Conservation (phyloP, 192 early-diverging fungal genomes). For the Entomortierella parvispora region DNA sequence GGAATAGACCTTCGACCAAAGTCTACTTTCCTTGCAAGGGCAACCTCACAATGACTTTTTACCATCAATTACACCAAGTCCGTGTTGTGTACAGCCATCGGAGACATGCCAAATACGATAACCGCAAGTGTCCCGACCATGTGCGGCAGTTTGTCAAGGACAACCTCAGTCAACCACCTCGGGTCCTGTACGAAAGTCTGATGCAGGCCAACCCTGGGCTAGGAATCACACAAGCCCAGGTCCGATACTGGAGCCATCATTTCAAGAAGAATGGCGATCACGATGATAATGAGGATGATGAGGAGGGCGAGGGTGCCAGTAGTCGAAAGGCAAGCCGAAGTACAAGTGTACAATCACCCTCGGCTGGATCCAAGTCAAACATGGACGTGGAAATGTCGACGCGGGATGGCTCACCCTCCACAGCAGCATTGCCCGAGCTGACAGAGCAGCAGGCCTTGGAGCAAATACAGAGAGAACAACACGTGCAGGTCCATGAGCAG, state of each 20-base stretch:
- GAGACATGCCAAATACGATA: slow-evolving; percentile 46
- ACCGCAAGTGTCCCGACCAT: slow-evolving; percentile 48
- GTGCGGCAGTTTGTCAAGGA: slow-evolving; percentile 46
- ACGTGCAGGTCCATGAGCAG: slow-evolving; percentile 24
- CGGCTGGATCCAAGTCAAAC: neutral
- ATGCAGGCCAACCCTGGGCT: slow-evolving; percentile 17
- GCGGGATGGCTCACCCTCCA: neutral
- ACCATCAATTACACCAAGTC: slow-evolving; percentile 41
- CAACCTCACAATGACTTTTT: slow-evolving; percentile 50
- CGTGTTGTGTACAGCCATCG: slow-evolving; percentile 44
- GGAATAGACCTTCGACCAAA: slow-evolving; percentile 47
- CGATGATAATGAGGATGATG: slow-evolving; percentile 4
- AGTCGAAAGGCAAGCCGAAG: neutral
- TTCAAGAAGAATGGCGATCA: slow-evolving; percentile 38
- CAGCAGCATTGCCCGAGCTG: neutral
- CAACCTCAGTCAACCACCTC: slow-evolving; percentile 27
- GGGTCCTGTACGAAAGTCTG: slow-evolving; percentile 29
- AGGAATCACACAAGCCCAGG: slow-evolving; percentile 44
- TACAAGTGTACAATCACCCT: neutral
- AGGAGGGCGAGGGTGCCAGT: neutral
- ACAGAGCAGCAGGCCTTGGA: slow-evolving; percentile 8
- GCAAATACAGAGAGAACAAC: neutral
- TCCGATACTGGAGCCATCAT: slow-evolving; percentile 48
- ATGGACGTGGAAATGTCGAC: neutral
- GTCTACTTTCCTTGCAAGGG: slow-evolving; percentile 50